Percentiles rank a stretch among this genome's conserved stretches.
These are phyloP conservation scores for Colletotrichum liriopes DNA, from an alignment of 2,329 filamentous ascomycete genomes.

Conservation along the genomic window DNA sequence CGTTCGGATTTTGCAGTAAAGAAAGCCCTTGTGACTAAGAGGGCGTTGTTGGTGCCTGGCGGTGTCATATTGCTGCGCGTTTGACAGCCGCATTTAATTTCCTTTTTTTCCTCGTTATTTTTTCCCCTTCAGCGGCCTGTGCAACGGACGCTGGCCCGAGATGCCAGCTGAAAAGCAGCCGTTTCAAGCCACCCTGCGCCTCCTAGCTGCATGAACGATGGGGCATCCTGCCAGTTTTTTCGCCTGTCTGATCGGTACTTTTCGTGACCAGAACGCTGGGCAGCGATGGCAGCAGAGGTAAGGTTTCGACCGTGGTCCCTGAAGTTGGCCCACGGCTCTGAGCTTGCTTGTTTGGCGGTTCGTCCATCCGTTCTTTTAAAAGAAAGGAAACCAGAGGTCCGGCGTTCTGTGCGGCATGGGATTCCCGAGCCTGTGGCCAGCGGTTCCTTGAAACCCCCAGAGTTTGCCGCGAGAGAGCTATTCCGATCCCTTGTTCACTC, in stretches of 20 bases:
- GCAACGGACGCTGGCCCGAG: not conserved
- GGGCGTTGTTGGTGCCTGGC: slow-evolving; percentile 1
- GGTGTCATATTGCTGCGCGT: slow-evolving; percentile 10
- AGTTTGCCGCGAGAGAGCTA: slow-evolving; percentile 25
- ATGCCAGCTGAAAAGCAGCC: slow-evolving; percentile 16
- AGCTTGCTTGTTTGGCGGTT: slow-evolving; percentile 20
- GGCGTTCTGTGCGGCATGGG: slow-evolving; percentile 30
- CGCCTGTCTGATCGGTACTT: slow-evolving; percentile 16
- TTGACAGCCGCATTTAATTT: slow-evolving; percentile 6
- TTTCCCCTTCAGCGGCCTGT: slow-evolving; percentile 1
- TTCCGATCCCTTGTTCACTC: slow-evolving; percentile 10
- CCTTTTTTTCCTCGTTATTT: not conserved
- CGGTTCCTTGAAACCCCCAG: slow-evolving; percentile 28
- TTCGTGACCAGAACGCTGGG: slow-evolving; percentile 18
- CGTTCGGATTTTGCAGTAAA: not conserved
- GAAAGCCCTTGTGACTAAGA: not conserved
- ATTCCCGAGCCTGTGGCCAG: slow-evolving; percentile 15
- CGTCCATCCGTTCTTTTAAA: slow-evolving; percentile 35
- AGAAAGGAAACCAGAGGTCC: slow-evolving; percentile 21
- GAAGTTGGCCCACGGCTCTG: not conserved
- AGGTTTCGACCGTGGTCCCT: not conserved
- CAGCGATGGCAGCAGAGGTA: not conserved
- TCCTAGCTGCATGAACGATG: slow-evolving; percentile 33
- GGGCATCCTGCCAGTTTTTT: slow-evolving; percentile 34
- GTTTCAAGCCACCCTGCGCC: slow-evolving; percentile 41